Evolutionary conservation across 768 basidiomycete species (phyloP).

Genomic region (Leccinum olivaceopallidum): DNA sequence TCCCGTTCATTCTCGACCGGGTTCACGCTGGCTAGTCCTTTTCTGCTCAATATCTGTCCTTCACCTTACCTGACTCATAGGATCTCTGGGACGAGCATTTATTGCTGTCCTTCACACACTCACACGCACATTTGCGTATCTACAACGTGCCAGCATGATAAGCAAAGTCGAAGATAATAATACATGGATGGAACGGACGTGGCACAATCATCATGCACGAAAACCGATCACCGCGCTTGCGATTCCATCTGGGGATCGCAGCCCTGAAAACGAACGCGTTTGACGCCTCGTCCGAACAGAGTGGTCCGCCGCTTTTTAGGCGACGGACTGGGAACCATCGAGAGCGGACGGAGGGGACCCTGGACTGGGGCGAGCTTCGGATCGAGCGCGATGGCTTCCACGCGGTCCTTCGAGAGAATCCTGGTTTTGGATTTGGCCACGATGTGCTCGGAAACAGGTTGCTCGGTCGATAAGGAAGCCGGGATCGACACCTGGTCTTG

Average conservation of each 20-base stretch:
- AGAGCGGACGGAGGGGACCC: constrained; percentile 32
- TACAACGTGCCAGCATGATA: background rate
- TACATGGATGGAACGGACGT: background rate
- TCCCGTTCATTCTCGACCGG: too few species aligned
- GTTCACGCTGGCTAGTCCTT: too few species aligned
- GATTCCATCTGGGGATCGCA: background rate
- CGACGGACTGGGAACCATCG: constrained; percentile 21
- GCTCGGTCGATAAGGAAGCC: background rate
- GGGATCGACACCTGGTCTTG: background rate
- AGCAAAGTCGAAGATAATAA: background rate
- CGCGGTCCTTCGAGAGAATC: constrained; percentile 26
- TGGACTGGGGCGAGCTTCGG: constrained; percentile 36
- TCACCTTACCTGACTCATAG: too few species aligned
- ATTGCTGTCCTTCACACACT: too few species aligned
- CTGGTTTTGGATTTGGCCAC: constrained; percentile 20
- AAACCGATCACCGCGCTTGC: constrained; percentile 7
- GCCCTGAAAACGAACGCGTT: background rate
- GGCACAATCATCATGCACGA: background rate
- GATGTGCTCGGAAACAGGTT: constrained; percentile 12
- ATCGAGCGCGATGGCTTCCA: constrained; percentile 28
- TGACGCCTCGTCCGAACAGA: constrained; percentile 26
- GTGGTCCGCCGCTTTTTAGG: constrained; percentile 15
- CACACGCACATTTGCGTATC: too few species aligned
- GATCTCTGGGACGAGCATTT: too few species aligned
- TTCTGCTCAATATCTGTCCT: too few species aligned